Evolutionary conservation across 148 eudicot species (phyloP), one percentile per base, ranked within the genome.

Genomic region (Nyssa sinensis): DNA sequence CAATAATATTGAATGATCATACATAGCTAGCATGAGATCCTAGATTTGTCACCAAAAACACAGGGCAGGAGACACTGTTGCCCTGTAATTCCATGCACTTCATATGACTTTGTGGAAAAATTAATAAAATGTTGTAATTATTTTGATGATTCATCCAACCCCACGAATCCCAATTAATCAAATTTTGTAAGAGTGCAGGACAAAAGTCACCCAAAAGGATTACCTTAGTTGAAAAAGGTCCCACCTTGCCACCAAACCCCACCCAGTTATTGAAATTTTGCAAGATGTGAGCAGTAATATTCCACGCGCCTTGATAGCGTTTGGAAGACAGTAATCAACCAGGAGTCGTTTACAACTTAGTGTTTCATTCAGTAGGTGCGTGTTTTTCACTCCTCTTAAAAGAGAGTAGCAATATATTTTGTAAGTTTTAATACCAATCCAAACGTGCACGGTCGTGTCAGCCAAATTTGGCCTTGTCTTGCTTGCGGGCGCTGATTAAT

Each of bases 41-140:
- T 70, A 53, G 70, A 64, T 77, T 64, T 37, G 75, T 30, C 57
- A 77, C 55, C 71, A 33, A 8, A 70, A 34, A 77, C 75, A 21
- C 61, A 55, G 58, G 71, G 62, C 75, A 37, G n/a, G 64, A 32
- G 70, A 70, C 65, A 55, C 14, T 64, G 30, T 64, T 53, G 70
- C 51, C 41, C 14, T 44, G 35, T 65, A 71, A 55, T 77, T 71
- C 29, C 64, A 55, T 33, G 64, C 49, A 35, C 55, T 23, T n/a
- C 27, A 33, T 23, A 16, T 62, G 37, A 12, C 0, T 55, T 55
- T 55, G 17, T 55, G 19, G 5, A 55, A 7, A 17, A 55, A 55
- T 0, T 2, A 11, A 55, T 21, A 55, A n/a, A n/a, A n/a, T 37
- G 9, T 55, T 49, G 57, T 14, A 49, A 39, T 9, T 13, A 49